phyloP scores from a whole-genome alignment of 2,329 filamentous ascomycete genomes.

The Didymella pinodella region DNA sequence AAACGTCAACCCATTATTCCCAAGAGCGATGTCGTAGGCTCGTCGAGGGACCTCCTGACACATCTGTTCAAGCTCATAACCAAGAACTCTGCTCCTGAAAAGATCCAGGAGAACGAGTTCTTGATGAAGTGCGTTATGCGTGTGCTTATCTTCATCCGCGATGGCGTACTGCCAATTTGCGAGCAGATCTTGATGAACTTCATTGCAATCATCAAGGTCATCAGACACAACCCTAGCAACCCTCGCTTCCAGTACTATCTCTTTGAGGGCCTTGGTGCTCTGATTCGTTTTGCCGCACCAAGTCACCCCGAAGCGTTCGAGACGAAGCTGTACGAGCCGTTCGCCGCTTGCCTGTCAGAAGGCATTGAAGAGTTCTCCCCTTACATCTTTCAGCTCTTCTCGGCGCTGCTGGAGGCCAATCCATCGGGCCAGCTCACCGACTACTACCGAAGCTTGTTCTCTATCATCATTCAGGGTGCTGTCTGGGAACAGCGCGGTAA shows the following conservation, averaged over 20 bases:
- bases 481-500: slow-evolving; percentile 95
- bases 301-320: slow-evolving; percentile 78
- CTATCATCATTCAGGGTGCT: slow-evolving; percentile 78
- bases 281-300: slow-evolving; percentile 78
- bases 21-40: slow-evolving; percentile 77
- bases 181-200: slow-evolving; percentile 85
- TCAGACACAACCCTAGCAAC: slow-evolving; percentile 94
- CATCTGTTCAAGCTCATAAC: slow-evolving; percentile 93
- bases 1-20: slow-evolving; percentile 80
- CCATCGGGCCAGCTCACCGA: slow-evolving; percentile 78
- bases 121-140: slow-evolving; percentile 99
- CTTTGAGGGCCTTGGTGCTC: slow-evolving; percentile 90
- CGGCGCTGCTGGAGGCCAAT: slow-evolving; percentile 87
- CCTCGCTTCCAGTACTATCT: slow-evolving; percentile 98
- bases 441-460: slow-evolving; percentile 81
- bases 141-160: slow-evolving; percentile 91
- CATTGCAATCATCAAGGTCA: slow-evolving; percentile 87
- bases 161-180: slow-evolving; percentile 75
- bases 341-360: slow-evolving; percentile 79
- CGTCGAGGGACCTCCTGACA: slow-evolving; percentile 84
- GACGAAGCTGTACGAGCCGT: slow-evolving; percentile 80
- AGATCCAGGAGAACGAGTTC: slow-evolving; percentile 98
- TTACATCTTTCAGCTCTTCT: slow-evolving; percentile 95
- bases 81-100: slow-evolving; percentile 81
- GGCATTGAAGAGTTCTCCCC: slow-evolving; percentile 94